Percentiles rank a stretch among this genome's conserved stretches.
Evolutionary conservation across 129 eudicot genomes (phyloP).

Genomic region (Centaurea solstitialis): DNA sequence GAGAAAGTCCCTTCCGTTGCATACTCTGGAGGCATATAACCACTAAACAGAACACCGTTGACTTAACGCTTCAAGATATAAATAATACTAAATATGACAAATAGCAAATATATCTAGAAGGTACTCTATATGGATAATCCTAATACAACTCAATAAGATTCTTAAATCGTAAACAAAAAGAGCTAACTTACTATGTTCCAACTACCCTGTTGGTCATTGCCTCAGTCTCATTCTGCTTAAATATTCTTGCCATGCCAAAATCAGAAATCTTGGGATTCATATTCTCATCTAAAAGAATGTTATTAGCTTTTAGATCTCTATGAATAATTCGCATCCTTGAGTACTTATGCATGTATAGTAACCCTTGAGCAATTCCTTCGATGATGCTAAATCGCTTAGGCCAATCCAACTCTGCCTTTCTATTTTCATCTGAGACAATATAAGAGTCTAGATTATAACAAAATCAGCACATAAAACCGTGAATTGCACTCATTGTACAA

Average conservation of each 20-base stretch:
- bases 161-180: too few relatives aligned
- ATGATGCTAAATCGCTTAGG: background rate
- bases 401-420: background rate
- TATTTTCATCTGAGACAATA: background rate
- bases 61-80: too few relatives aligned
- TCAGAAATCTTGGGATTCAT: background rate
- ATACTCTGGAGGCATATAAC: slow-evolving; percentile 36
- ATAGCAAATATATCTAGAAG: too few relatives aligned
- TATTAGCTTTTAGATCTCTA: too few relatives aligned
- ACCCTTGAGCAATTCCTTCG: background rate
- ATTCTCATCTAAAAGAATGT: too few relatives aligned
- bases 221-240: too few relatives aligned
- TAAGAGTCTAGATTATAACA: background rate
- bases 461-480: background rate
- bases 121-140: too few relatives aligned
- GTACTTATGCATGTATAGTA: slow-evolving; percentile 5
- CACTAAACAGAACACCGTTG: slow-evolving; percentile 6
- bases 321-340: background rate
- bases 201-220: slow-evolving; percentile 21
- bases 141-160: too few relatives aligned
- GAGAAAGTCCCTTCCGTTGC: slow-evolving; percentile 29
- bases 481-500: too few relatives aligned
- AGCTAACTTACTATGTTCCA: slow-evolving; percentile 48
- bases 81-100: too few relatives aligned
- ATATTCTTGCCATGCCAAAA: background rate